Evolutionary conservation across 2,329 filamentous ascomycete species (phyloP), one percentile per base, ranked within the genome.

Genomic region (Colletotrichum sp.): DNA sequence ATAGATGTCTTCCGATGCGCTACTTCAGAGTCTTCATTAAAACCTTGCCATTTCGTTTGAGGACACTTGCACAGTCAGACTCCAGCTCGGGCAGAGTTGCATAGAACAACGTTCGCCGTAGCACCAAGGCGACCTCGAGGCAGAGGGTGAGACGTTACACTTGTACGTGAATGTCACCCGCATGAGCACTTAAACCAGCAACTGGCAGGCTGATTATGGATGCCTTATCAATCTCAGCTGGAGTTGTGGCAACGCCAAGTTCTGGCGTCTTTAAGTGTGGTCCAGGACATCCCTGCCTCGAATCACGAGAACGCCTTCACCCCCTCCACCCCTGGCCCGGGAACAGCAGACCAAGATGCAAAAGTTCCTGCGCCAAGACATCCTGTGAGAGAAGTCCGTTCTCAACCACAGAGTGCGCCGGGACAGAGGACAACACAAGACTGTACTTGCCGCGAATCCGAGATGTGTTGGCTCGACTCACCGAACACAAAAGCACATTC

Each of bases 361-460:
- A 66, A 66, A 66, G 64, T 66, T 52, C 64, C 64, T 10, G 36
- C 13, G 26, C 16, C 18, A 32, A 52, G 39, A 5, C 64, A 32
- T 55, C 15, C 39, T 30, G 24, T 39, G 28, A 44, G 64, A 26
- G 55, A 52, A 66, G 26, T 0, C 16, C 18, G 21, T 10, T 28
- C 2, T 59, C 21, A 28, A 28, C 21, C 24, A 15, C 55, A 28
- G 15, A 59, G 5, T 24, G 55, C 24, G 55, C 18, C 26, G 55
- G 55, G 55, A 59, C n/a, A 1, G 16, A 1, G 21, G 16, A 18
- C 24, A 65, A 13, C 44, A 21, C 44, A 13, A 8, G 44, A 4
- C n/a, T 0, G 44, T 1, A 0, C 0, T 13, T 52, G 44, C 44
- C 6, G n/a, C n/a, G n/a, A 52, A 8, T 0, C 44, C 44, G 44